These are phyloP conservation scores for Clavariopsis aquatica DNA, from an alignment of 495 filamentous ascomycete species.

Conservation along the genomic window DNA sequence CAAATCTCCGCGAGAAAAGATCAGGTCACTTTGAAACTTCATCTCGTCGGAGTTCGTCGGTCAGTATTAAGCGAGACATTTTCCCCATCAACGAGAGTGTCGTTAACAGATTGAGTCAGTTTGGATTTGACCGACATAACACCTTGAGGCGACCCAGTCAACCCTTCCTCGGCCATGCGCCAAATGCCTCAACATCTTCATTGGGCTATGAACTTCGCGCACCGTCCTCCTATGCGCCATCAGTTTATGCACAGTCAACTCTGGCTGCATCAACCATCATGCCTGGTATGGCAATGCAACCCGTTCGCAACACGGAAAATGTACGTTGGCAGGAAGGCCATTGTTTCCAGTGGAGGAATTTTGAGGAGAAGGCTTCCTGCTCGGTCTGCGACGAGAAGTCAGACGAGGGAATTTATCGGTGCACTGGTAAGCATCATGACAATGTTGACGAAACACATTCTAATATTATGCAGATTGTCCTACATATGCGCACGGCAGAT, in stretches of 20 bases:
- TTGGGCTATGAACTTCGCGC: conserved; percentile 72
- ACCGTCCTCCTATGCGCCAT: conserved; percentile 85
- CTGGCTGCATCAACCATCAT: conserved; percentile 98
- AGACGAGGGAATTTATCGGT: conserved; percentile 88
- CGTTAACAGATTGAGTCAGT: conserved; percentile 45
- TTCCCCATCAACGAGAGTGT: neutral
- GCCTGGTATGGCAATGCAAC: conserved; percentile 83
- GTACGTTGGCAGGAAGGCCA: conserved; percentile 93
- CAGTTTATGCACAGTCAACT: conserved; percentile 93
- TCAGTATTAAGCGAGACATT: conserved; percentile 22
- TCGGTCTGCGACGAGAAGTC: conserved; percentile 86
- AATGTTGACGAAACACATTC: neutral
- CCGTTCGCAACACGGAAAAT: conserved; percentile 80
- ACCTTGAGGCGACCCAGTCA: conserved; percentile 77
- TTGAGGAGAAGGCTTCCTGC: conserved; percentile 71
- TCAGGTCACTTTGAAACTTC: conserved; percentile 89
- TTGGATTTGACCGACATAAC: conserved; percentile 71
- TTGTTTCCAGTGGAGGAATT: conserved; percentile 72
- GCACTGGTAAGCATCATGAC: conserved; percentile 48
- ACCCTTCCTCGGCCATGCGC: conserved; percentile 78
- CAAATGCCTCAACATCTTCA: conserved; percentile 81
- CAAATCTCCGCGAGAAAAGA: conserved; percentile 86
- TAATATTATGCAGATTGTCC: conserved; percentile 59
- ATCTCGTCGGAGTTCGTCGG: conserved; percentile 82
- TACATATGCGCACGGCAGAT: conserved; percentile 75